Evolutionary conservation across 768 basidiomycete genomes (phyloP).

Genomic region (Amanita muscaria): DNA sequence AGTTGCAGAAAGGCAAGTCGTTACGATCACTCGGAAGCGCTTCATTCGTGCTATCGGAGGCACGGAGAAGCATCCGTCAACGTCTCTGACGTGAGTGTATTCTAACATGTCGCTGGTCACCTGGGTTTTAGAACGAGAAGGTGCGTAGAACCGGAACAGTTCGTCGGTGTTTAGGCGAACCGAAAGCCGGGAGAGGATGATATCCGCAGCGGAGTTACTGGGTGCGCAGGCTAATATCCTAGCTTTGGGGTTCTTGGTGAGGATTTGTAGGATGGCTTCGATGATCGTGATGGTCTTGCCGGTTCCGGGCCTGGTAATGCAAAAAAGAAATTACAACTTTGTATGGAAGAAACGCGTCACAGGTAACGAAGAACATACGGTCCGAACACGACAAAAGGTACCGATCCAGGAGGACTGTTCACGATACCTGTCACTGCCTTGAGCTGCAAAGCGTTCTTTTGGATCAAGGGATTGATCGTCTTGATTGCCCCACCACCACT

Average conservation of each 20-base stretch:
- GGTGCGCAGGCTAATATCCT: constrained; percentile 55
- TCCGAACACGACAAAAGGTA: constrained; percentile 54
- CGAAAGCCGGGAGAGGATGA: constrained; percentile 40
- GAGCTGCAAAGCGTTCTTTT: constrained; percentile 37
- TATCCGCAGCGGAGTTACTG: constrained; percentile 58
- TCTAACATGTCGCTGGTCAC: constrained; percentile 36
- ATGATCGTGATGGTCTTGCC: constrained; percentile 61
- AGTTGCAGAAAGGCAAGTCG: constrained; percentile 57
- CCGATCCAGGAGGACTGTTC: constrained; percentile 31
- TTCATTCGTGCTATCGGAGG: constrained; percentile 29
- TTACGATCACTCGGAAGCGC: constrained; percentile 46
- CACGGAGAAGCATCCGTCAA: constrained; percentile 32
- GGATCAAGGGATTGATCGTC: constrained; percentile 35
- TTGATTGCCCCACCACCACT: constrained; percentile 13
- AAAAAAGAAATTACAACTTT: too few relatives aligned
- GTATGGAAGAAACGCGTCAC: too few relatives aligned
- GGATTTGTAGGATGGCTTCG: constrained; percentile 49
- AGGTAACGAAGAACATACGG: constrained; percentile 37
- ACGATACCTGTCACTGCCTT: constrained; percentile 42
- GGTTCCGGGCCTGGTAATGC: constrained; percentile 41
- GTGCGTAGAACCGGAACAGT: constrained; percentile 51
- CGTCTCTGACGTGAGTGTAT: constrained; percentile 25
- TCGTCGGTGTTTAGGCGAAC: constrained; percentile 21
- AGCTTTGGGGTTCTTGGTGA: constrained; percentile 27
- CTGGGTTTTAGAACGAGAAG: constrained; percentile 34